Evolutionary conservation across 2,329 filamentous ascomycete species (phyloP), one percentile per base, ranked within the genome.

Genomic region (Aspergillus sergii): DNA sequence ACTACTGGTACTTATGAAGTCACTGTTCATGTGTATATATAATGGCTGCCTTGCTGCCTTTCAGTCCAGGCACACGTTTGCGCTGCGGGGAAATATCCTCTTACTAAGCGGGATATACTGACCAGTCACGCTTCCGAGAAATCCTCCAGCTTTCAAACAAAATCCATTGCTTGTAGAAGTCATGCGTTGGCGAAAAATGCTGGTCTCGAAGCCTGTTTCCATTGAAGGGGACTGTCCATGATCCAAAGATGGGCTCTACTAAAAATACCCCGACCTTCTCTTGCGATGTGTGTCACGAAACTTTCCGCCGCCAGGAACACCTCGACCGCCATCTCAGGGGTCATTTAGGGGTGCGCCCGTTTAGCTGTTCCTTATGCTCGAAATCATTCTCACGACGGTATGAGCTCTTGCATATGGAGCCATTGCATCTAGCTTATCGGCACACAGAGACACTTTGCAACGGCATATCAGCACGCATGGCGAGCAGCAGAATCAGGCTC

Each of bases 291-390:
- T 30, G 21, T 23, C 30, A 34, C 14, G 30, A 51, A 62, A 57
- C 61, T 62, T 39, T 39, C 45, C 45, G 45, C 14, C 45, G 45
- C 23, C 45, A 26, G 23, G 46, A 50, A 50, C 46, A 50, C 16
- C 46, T 30, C 14, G 26, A 50, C 16, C 46, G 45, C 45, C 45
- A 48, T 48, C 21, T 26, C 7, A 14, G 45, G 23, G 12, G 45
- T 48, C 45, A 48, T 48, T 48, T 48, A 28, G 45, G 45, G 1
- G 45, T 48, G 12, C 45, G 45, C 4, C 45, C 45, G 9, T 48
- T 48, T 14, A 16, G 5, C 8, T 48, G 45, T 28, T 16, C 45
- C 12, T 28, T 48, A 2, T 48, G 45, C 7, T 28, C 23, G 1
- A 48, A 48, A 11, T 48, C 45, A 28, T 48, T 48, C 23, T 48